phyloP scores from a whole-genome alignment of 441 rosid genomes.

The Jatropha multifida region DNA sequence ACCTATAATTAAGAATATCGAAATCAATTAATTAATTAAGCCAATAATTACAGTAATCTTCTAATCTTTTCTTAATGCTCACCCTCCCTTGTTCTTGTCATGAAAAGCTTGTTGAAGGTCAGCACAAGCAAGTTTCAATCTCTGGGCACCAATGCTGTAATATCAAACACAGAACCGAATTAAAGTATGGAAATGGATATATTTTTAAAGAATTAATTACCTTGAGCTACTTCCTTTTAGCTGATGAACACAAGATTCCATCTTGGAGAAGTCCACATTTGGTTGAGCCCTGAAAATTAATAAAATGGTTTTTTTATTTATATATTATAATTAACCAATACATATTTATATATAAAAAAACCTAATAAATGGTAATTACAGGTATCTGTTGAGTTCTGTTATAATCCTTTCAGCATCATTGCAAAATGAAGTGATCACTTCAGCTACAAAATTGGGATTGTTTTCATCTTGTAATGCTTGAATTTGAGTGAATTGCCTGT shows the following conservation, averaged over 20 bases:
- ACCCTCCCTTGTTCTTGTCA: slow-evolving; percentile 31
- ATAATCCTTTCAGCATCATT: slow-evolving; percentile 38
- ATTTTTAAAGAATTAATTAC: slow-evolving; percentile 16
- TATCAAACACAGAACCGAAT: neutral
- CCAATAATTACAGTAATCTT: neutral
- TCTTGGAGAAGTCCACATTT: slow-evolving; percentile 28
- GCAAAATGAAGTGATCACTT: slow-evolving; percentile 41
- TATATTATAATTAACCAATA: slow-evolving; percentile 3
- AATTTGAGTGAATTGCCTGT: slow-evolving; percentile 33
- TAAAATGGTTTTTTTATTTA: neutral
- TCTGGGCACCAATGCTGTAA: slow-evolving; percentile 42
- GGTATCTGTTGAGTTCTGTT: slow-evolving; percentile 25
- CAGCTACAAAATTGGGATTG: slow-evolving; percentile 36
- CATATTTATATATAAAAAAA: neutral
- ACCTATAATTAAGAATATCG: slow-evolving; percentile 18
- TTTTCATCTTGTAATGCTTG: slow-evolving; percentile 37
- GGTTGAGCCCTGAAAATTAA: slow-evolving; percentile 23
- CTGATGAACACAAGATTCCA: slow-evolving; percentile 36
- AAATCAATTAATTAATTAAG: neutral
- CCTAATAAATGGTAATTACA: slow-evolving; percentile 17
- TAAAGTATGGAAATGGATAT: too few relatives aligned
- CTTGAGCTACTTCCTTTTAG: slow-evolving; percentile 43
- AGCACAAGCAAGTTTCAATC: slow-evolving; percentile 33
- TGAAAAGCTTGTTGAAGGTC: slow-evolving; percentile 37
- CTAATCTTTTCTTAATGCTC: neutral